Percentiles rank a stretch among this genome's conserved stretches.
Conservation (phyloP, 2,329 filamentous ascomycete species). For the Alternaria arbusti region DNA sequence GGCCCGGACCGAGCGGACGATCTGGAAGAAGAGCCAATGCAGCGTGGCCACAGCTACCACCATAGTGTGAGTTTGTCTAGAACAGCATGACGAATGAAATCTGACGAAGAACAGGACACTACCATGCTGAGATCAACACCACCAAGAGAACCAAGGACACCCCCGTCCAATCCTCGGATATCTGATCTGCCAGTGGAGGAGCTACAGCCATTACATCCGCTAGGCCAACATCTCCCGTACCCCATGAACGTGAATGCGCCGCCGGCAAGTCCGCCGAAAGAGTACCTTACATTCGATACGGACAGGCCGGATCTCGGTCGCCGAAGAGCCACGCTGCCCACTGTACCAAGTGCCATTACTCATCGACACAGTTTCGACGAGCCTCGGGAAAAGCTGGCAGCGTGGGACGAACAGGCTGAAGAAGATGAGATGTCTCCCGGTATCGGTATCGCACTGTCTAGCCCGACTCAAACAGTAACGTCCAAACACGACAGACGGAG, state of each 20-base stretch:
- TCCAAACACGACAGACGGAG: slow-evolving; percentile 37
- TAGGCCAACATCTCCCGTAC: slow-evolving; percentile 46
- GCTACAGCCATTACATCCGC: slow-evolving; percentile 41
- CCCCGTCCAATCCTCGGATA: slow-evolving; percentile 34
- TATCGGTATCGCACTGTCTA: slow-evolving; percentile 47
- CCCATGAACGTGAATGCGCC: slow-evolving; percentile 52
- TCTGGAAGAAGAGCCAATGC: slow-evolving; percentile 25
- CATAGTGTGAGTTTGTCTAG: slow-evolving; percentile 37
- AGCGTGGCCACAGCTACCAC: slow-evolving; percentile 42
- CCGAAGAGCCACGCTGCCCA: slow-evolving; percentile 47
- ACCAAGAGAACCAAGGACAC: slow-evolving; percentile 26
- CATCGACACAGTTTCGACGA: slow-evolving; percentile 41
- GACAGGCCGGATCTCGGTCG: slow-evolving; percentile 30
- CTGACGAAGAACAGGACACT: slow-evolving; percentile 35
- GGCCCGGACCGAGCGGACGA: slow-evolving; percentile 34
- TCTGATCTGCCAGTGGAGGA: slow-evolving; percentile 44
- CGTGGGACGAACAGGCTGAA: slow-evolving; percentile 39
- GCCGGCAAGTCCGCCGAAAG: slow-evolving; percentile 41
- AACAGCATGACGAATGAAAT: neutral
- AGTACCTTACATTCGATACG: slow-evolving; percentile 43
- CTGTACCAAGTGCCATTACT: slow-evolving; percentile 28
- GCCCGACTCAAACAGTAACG: slow-evolving; percentile 25
- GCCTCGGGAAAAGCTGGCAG: slow-evolving; percentile 26
- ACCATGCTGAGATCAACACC: slow-evolving; percentile 34
- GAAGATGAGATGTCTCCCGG: slow-evolving; percentile 34